Evolutionary conservation across 371 early-diverging fungal species (phyloP).

Genomic region (Mucor ambiguus): DNA sequence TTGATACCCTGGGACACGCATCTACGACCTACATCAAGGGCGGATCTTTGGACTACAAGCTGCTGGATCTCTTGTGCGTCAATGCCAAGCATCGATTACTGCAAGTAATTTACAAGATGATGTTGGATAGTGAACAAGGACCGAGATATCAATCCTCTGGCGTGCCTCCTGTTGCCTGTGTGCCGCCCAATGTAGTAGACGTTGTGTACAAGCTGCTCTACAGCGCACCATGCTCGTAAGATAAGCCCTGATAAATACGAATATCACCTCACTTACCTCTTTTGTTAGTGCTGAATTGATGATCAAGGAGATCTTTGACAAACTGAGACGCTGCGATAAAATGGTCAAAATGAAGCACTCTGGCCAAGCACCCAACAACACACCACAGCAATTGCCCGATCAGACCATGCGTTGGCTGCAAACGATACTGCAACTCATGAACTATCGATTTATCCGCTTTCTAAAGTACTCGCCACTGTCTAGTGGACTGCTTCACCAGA

Average conservation of each 20-base stretch:
- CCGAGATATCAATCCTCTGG: slow-evolving; percentile 63
- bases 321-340: slow-evolving; percentile 72
- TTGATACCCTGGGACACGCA: slow-evolving; percentile 55
- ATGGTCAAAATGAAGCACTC: slow-evolving; percentile 43
- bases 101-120: slow-evolving; percentile 81
- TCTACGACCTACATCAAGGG: slow-evolving; percentile 72
- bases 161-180: slow-evolving; percentile 52
- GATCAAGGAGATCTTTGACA: slow-evolving; percentile 77
- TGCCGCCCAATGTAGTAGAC: slow-evolving; percentile 79
- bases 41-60: slow-evolving; percentile 65
- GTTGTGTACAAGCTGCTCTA: slow-evolving; percentile 77
- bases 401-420: slow-evolving; percentile 74
- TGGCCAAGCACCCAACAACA: slow-evolving; percentile 18
- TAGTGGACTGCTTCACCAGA: slow-evolving; percentile 62
- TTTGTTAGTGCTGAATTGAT: slow-evolving; percentile 63
- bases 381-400: slow-evolving; percentile 36
- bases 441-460: slow-evolving; percentile 64
- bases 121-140: slow-evolving; percentile 72
- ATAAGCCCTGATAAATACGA: background rate
- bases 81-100: slow-evolving; percentile 71
- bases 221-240: slow-evolving; percentile 79
- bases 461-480: slow-evolving; percentile 54
- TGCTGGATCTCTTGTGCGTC: slow-evolving; percentile 73
- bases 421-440: slow-evolving; percentile 77
- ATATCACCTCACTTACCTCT: background rate